These are phyloP conservation scores for Arthrobotrys conoides DNA, from an alignment of 2,329 filamentous ascomycete species.

Conservation along the genomic window DNA sequence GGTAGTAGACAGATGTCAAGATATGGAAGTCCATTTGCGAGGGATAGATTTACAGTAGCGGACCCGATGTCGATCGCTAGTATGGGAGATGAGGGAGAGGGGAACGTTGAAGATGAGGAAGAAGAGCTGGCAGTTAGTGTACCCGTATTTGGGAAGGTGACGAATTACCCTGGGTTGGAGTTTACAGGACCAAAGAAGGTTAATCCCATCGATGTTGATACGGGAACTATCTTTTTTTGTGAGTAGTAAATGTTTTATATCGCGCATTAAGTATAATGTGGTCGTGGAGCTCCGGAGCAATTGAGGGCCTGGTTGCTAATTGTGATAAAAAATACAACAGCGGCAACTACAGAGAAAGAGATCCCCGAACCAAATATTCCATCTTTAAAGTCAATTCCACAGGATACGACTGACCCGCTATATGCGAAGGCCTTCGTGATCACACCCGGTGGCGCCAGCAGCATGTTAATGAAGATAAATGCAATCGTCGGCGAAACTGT, in stretches of 20 bases:
- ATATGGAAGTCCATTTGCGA: conserved; percentile 20
- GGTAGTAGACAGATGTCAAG: background rate
- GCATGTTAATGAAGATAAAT: conserved; percentile 22
- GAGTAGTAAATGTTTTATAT: background rate
- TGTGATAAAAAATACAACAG: background rate
- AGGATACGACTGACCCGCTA: conserved; percentile 23
- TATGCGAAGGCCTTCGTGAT: conserved; percentile 28
- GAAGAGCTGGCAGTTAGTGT: conserved; percentile 20
- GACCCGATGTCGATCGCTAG: background rate
- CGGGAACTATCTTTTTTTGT: conserved; percentile 3
- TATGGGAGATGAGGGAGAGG: conserved; percentile 29
- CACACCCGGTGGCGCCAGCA: conserved; percentile 26
- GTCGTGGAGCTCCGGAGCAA: no score
- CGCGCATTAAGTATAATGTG: no score
- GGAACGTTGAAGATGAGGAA: conserved; percentile 27
- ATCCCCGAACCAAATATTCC: background rate
- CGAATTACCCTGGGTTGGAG: conserved; percentile 4
- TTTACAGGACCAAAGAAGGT: conserved; percentile 28
- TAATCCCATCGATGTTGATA: conserved; percentile 15
- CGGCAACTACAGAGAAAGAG: conserved; percentile 6
- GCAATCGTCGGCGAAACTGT: conserved; percentile 25
- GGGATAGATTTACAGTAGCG: conserved; percentile 6
- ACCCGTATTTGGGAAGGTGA: conserved; percentile 18
- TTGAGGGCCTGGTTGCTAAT: no score
- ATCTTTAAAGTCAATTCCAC: conserved; percentile 3